Evolutionary conservation across 1,139 yeast genomes (phyloP), one percentile per base, ranked within the genome.

Genomic region (Geotrichum carabidarum): DNA sequence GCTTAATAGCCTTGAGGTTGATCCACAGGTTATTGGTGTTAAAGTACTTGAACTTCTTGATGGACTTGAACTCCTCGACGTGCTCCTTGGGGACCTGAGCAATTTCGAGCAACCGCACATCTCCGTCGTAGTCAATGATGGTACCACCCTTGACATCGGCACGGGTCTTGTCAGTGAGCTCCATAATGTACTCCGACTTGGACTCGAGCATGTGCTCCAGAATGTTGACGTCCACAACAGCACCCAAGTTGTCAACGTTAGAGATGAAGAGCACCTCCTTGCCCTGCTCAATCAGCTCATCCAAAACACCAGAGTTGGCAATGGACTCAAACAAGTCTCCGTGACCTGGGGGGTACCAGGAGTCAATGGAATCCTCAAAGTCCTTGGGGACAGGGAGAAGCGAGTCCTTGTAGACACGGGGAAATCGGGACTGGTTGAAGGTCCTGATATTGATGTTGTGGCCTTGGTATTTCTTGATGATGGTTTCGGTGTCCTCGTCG

Each of bases 101-200:
- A 66, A 93, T 93, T 76, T 93, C 99, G 67, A 93, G 80, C 68
- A 93, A 81, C 74, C 97, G 84, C 58, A 93, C 96, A 68, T 85
- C 84, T 59, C 98, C 98, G 65, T 90, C 94, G 73, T 93, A 93
- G 74, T 89, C 90, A 71, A 93, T 91, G 71, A 93, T 82, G 64
- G 99, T 93, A 78, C 99, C 99, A 78, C 99, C 99, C 77, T 93
- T 93, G 68, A 93, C 99, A 73, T 93, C 99, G 49, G 99, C 99
- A 74, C 98, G 86, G 55, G 99, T 93, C 78, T 93, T 93, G 76
- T 93, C 96, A 58, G 99, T 94, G 72, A 93, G 82, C 76, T 93
- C 99, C 99, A 93, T 93, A 66, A 93, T 84, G 73, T 91, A 93
- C 76, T 93, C 98, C 55, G 96, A 83, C 54, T 85, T 85, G 47